These are phyloP conservation scores for Aspergillus funiculosus DNA, from an alignment of 495 filamentous ascomycete species.

Conservation along the genomic window DNA sequence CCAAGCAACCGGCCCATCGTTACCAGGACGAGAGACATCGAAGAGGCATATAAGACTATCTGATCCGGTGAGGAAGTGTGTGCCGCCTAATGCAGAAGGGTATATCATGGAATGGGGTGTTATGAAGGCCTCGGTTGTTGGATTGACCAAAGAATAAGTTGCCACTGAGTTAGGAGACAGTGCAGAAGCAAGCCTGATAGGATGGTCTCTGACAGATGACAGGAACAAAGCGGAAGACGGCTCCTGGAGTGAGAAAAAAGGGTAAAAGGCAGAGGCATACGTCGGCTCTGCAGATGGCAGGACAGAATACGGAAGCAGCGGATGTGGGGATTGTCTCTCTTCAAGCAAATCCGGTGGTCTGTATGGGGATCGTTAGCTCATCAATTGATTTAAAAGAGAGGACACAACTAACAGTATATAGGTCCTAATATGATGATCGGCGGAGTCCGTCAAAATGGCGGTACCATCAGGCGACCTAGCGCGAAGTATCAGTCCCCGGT, in stretches of 20 bases:
- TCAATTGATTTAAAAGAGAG: not conserved
- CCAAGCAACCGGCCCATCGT: constrained; percentile 51
- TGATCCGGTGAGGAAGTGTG: constrained; percentile 64
- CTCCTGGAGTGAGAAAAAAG: constrained; percentile 61
- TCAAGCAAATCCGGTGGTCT: constrained; percentile 65
- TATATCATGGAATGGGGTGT: constrained; percentile 71
- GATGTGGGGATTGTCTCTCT: constrained; percentile 37
- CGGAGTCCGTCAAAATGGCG: constrained; percentile 66
- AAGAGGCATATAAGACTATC: constrained; percentile 70
- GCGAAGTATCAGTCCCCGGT: not conserved
- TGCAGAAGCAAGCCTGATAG: constrained; percentile 66
- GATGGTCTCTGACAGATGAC: constrained; percentile 60
- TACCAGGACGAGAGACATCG: constrained; percentile 62
- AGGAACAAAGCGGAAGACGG: constrained; percentile 64
- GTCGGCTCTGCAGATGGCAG: constrained; percentile 62
- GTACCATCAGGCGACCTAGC: constrained; percentile 76
- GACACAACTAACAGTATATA: constrained; percentile 57
- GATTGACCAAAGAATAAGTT: constrained; percentile 65
- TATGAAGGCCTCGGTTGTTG: constrained; percentile 73
- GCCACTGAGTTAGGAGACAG: constrained; percentile 44
- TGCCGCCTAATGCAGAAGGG: constrained; percentile 46
- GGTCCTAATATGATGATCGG: constrained; percentile 60
- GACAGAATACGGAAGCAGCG: constrained; percentile 55
- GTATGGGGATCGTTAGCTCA: constrained; percentile 7
- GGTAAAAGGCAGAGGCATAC: constrained; percentile 65